Conservation (phyloP, 2,329 filamentous ascomycete species). For the Ophiostoma himal-ulmi region DNA sequence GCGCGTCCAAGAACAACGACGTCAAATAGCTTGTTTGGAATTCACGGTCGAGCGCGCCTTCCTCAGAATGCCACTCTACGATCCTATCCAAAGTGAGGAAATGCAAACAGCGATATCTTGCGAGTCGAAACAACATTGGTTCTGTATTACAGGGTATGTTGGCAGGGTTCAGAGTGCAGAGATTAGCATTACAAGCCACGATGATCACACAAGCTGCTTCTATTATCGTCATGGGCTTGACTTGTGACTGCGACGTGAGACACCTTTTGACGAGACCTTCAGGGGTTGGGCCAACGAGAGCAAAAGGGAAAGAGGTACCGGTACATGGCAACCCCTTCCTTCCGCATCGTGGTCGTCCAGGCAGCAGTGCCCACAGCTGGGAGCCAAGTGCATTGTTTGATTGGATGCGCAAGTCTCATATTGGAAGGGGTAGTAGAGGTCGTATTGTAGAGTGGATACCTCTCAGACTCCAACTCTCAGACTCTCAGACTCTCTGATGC, state of each 20-base stretch:
- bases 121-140: neutral
- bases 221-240: neutral
- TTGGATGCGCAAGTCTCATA: conserved; percentile 20
- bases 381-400: conserved; percentile 17
- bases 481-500: neutral
- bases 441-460: neutral
- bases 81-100: neutral
- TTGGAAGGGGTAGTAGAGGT: neutral
- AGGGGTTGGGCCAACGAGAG: neutral
- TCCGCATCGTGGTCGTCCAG: conserved; percentile 2
- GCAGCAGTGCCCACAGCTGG: neutral
- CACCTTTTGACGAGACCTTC: neutral
- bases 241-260: neutral
- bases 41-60: conserved; percentile 1
- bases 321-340: conserved; percentile 10
- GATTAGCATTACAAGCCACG: neutral
- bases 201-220: neutral
- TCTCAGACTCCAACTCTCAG: neutral
- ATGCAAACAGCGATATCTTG: neutral
- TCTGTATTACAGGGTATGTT: neutral
- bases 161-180: neutral
- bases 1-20: conserved; percentile 3
- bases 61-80: neutral
- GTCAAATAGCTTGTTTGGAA: conserved; percentile 2
- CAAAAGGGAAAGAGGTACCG: conserved; percentile 8